Evolutionary conservation across 352 stramenopile species (phyloP).

Genomic region (Globisporangium cederbergense): DNA sequence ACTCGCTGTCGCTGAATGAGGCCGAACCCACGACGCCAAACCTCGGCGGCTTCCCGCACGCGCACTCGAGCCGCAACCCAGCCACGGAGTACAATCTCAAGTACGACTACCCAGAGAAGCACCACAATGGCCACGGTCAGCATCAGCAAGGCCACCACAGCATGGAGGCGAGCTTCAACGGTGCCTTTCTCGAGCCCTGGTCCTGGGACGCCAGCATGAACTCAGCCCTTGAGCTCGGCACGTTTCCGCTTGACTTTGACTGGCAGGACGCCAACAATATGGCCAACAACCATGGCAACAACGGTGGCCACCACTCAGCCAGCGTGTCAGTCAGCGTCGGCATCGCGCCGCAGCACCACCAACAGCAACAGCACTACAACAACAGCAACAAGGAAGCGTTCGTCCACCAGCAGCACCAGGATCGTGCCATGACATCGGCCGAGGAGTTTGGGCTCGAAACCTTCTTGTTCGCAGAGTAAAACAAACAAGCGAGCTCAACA

Average conservation of each 20-base stretch:
- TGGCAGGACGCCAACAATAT: constrained; percentile 34
- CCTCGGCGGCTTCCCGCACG: constrained; percentile 33
- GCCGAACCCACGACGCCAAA: constrained; percentile 17
- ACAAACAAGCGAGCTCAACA: background rate
- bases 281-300: constrained; percentile 19
- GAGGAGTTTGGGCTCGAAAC: constrained; percentile 69
- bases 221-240: constrained; percentile 38
- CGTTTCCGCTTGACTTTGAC: constrained; percentile 47
- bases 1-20: constrained; percentile 11
- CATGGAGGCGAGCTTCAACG: constrained; percentile 33
- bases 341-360: constrained; percentile 10
- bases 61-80: constrained; percentile 14
- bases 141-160: constrained; percentile 14
- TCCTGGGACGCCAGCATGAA: constrained; percentile 51
- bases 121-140: constrained; percentile 4
- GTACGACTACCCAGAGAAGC: constrained; percentile 28
- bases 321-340: constrained; percentile 22
- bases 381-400: constrained; percentile 23
- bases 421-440: constrained; percentile 34
- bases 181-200: constrained; percentile 63
- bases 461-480: constrained; percentile 67
- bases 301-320: constrained; percentile 7
- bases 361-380: constrained; percentile 35
- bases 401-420: constrained; percentile 39
- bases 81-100: constrained; percentile 22